Base-by-base conservation (phyloP, 371 early-diverging fungal species). In the Mortierella polycephala region DNA sequence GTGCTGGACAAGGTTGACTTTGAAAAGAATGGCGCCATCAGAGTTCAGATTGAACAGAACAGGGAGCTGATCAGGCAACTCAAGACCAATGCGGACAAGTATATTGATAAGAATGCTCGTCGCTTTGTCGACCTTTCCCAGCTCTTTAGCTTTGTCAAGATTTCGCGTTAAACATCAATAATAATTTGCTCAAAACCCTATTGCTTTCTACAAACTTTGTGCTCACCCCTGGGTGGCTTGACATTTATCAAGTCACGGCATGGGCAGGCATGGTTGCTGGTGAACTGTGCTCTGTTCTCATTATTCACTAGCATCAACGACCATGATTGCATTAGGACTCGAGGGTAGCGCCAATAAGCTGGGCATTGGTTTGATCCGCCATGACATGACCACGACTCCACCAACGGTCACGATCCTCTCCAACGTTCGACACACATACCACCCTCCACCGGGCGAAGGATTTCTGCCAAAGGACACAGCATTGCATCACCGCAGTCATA, bases 341-440 rank as follows among this genome's bases (percentile, higher is more conserved):
- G 99, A 99, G 88, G 99, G 99, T 18, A 96, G 97, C 20, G 99
- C 99, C 47, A 99, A 99, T 89, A 99, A 99, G 84, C 86, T 99
- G 41, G 99, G 99, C 41, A 91, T 99, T 20, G 99, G 99, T 7
- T 94, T 99, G 70, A 93, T 99, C 62, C 86, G 88, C 53, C 97
- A 98, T 80, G 80, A 84, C 84, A 76, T 87, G 77, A 63, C 53
- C 57, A 79, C 80, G 1, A 69, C 70, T 4, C 80, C 80, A 56
- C 80, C 80, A 16, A 74, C 75, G 12, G 61, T 79, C 23, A 86
- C 90, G 41, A 90, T 98, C 16, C 89, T 99, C 37, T 89, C 98
- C 56, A 99, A 99, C 76, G 82, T 95, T 21, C 85, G 99, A 56
- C 90, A 91, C 63, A 99, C 99, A 0, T 99, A 97, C 84, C 94